Percentiles rank a stretch among this genome's conserved stretches.
Evolutionary conservation across 306 rosid species (phyloP).

Genomic region (Chamaecrista fasciculata): DNA sequence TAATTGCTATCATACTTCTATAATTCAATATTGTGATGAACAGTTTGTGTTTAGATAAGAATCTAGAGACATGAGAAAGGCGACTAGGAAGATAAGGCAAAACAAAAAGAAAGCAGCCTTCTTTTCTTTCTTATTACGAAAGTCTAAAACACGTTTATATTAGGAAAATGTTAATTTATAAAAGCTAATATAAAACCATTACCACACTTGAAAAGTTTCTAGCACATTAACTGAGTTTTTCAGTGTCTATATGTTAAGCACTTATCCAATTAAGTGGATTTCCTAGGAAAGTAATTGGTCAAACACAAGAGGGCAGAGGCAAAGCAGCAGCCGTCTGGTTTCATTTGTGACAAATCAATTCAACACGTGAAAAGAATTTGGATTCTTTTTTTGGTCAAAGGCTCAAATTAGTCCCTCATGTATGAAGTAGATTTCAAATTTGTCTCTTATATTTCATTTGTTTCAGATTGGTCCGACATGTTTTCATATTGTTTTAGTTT

Average conservation of each 20-base stretch:
- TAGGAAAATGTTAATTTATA: neutral
- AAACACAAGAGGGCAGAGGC: neutral
- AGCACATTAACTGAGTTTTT: neutral
- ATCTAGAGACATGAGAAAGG: neutral
- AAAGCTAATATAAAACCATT: neutral
- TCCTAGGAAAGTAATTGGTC: neutral
- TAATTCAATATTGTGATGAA: constrained; percentile 2
- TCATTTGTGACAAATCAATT: neutral
- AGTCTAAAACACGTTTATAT: too few species aligned
- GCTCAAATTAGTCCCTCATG: too few species aligned
- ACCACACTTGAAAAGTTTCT: neutral
- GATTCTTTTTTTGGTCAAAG: too few species aligned
- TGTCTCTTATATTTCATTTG: too few species aligned
- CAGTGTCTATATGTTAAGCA: neutral
- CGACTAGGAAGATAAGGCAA: neutral
- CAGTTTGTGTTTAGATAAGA: constrained; percentile 12
- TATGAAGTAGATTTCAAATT: too few species aligned
- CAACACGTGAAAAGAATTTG: constrained; percentile 29
- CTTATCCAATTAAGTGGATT: neutral
- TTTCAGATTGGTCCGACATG: too few species aligned
- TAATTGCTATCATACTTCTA: constrained; percentile 1
- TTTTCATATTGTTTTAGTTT: too few species aligned
- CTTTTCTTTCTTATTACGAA: too few species aligned
- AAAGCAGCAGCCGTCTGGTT: constrained; percentile 27
- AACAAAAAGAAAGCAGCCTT: neutral